Base-by-base conservation (phyloP, 148 eudicot genomes). In the Rhododendron ovatum region DNA sequence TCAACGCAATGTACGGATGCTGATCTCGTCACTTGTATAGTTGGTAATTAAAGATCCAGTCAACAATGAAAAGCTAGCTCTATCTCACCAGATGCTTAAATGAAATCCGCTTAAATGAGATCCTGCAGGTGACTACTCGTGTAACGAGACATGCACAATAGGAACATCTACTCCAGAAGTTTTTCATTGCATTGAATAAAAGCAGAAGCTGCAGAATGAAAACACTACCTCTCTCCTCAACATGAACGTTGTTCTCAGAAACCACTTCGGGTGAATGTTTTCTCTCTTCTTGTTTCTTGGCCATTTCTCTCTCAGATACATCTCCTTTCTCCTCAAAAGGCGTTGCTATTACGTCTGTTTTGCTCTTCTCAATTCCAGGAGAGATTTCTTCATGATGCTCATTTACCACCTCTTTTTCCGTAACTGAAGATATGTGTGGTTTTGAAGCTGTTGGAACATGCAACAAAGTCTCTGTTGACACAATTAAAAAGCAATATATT, bases 381-480 rank as follows among this genome's bases (percentile, higher is more conserved):
- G 74, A 59, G 30, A 57, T 78, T 33, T 84, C 84, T 28, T 74
- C 75, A 82, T 71, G 82, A 67, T 24, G 79, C 78, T 61, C 41
- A 82, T 84, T 59, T 50, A 28, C 80, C 69, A 82, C 82, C 80
- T 69, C 87, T 67, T 84, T 84, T 20, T 83, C 82, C 4, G 53
- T 83, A 81, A 30, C 65, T 77, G 55, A 37, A 82, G 81, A 59
- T 22, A 84, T 82, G 51, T 82, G 51, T 86, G 65, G 51, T 76
- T 86, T 81, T 4, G 67, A 65, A 83, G 85, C 48, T 76, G 61
- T 24, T 50, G 89, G 86, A 84, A 83, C 69, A 78, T 81, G 81
- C 18, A 84, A 76, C 39, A 86, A 41, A 82, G 71, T 85, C 59
- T 75, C 91, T 87, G 85, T 85, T 20, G 10, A 55, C 8, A 48